These are phyloP conservation scores for Cenchrus fungigraminus DNA, from an alignment of 176 grass and related monocot species.

Conservation along the genomic window DNA sequence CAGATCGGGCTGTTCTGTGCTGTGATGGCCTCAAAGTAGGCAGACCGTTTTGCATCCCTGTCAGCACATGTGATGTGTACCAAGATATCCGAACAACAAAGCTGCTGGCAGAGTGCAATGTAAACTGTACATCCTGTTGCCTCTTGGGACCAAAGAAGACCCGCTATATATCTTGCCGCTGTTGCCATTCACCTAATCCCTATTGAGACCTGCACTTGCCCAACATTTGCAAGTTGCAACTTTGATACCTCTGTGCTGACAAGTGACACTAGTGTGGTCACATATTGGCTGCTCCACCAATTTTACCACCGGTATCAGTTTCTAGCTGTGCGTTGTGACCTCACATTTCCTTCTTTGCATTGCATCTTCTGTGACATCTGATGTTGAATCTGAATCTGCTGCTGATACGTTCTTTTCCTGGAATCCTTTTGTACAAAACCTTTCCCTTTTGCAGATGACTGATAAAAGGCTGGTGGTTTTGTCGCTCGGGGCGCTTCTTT, in stretches of 20 bases:
- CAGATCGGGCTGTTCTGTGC: conserved; percentile 2
- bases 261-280: not conserved
- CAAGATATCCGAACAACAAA: conserved; percentile 16
- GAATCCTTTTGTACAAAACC: not conserved
- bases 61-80: conserved; percentile 34
- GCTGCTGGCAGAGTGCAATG: not conserved
- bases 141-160: not conserved
- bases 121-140: not conserved
- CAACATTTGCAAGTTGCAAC: conserved; percentile 10
- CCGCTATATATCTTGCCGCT: conserved; percentile 5
- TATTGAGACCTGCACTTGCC: conserved; percentile 1
- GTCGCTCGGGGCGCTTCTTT: conserved; percentile 16
- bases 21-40: not conserved
- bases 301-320: not conserved
- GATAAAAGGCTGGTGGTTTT: conserved; percentile 27
- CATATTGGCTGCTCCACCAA: not conserved
- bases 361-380: conserved; percentile 20
- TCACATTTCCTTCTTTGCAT: not conserved
- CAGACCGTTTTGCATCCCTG: conserved; percentile 19
- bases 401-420: not conserved
- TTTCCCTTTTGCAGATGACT: conserved; percentile 38
- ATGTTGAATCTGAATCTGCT: conserved; percentile 12
- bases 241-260: not conserved
- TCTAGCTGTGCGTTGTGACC: not conserved
- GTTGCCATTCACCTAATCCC: not conserved